Conservation (phyloP, 371 early-diverging fungal species). For the Rhizomucor pusillus region DNA sequence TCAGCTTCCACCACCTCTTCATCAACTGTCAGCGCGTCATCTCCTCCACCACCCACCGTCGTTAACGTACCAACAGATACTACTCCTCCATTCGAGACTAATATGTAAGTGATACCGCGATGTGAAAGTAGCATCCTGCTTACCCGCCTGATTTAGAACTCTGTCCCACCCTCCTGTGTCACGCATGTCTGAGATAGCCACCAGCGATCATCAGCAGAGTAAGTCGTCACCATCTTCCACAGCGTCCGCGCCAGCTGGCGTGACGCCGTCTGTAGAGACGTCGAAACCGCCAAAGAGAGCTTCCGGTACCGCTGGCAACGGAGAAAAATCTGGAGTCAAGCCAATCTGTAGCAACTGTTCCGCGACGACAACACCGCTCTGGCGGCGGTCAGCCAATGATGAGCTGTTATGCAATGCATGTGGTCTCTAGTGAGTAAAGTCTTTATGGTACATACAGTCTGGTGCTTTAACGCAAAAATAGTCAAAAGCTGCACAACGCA, state of each 20-base stretch:
- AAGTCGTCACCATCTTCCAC: neutral
- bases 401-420: constrained; percentile 93
- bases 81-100: no score
- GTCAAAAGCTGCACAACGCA: constrained; percentile 72
- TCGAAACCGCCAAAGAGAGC: constrained; percentile 11
- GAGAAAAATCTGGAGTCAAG: constrained; percentile 20
- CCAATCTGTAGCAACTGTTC: constrained; percentile 83
- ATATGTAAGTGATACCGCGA: constrained; percentile 3
- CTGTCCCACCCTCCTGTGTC: constrained; percentile 5
- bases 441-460: neutral
- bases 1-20: constrained; percentile 18
- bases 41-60: constrained; percentile 10
- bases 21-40: constrained; percentile 11
- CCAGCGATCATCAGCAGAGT: neutral
- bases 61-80: no score
- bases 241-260: constrained; percentile 4
- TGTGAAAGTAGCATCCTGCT: neutral
- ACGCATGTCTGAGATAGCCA: neutral
- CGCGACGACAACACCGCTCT: constrained; percentile 90
- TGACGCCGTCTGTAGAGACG: constrained; percentile 8
- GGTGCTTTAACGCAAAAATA: constrained; percentile 1
- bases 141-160: neutral
- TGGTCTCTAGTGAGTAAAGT: constrained; percentile 76
- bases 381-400: constrained; percentile 80
- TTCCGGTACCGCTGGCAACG: constrained; percentile 11